A percentile compares a stretch with the other conserved stretches of the same genome.
These are phyloP conservation scores for Boletus vermiculosoides DNA, from an alignment of 768 basidiomycete genomes.

Conservation along the genomic window DNA sequence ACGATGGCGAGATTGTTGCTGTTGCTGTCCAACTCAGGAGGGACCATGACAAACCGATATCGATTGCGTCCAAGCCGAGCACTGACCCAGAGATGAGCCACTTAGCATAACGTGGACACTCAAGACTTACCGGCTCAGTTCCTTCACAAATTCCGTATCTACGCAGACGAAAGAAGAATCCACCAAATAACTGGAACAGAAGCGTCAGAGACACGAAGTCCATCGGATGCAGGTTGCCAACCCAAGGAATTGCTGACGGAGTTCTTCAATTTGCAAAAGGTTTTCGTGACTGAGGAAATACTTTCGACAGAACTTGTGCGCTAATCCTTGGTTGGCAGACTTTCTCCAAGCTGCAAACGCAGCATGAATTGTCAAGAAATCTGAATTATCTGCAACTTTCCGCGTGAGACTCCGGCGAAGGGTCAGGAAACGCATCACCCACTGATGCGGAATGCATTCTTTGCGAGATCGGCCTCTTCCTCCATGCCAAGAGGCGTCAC, in stretches of 20 bases:
- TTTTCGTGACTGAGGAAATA: slow-evolving; percentile 91
- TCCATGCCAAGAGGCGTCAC: slow-evolving; percentile 86
- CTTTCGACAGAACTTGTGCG: slow-evolving; percentile 73
- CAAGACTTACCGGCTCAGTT: slow-evolving; percentile 58
- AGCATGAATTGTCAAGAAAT: slow-evolving; percentile 91
- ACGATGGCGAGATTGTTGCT: slow-evolving; percentile 63
- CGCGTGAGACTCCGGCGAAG: not conserved
- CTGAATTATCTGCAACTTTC: slow-evolving; percentile 71
- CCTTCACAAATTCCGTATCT: slow-evolving; percentile 60
- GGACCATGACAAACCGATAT: slow-evolving; percentile 74
- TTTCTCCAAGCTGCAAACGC: slow-evolving; percentile 87
- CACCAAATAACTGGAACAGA: slow-evolving; percentile 64
- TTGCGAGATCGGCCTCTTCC: slow-evolving; percentile 82
- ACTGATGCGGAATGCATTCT: slow-evolving; percentile 76
- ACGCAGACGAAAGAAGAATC: slow-evolving; percentile 84
- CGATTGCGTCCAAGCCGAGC: slow-evolving; percentile 72
- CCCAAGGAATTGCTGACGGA: slow-evolving; percentile 87
- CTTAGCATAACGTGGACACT: not conserved
- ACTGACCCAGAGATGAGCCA: slow-evolving; percentile 37
- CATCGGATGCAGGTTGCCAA: slow-evolving; percentile 30
- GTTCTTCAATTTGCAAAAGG: slow-evolving; percentile 93
- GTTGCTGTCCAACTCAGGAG: slow-evolving; percentile 67
- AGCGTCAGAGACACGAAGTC: slow-evolving; percentile 1
- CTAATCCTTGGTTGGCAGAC: slow-evolving; percentile 57
- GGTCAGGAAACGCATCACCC: slow-evolving; percentile 21